Evolutionary conservation across 2,329 filamentous ascomycete genomes (phyloP), one percentile per base, ranked within the genome.

Genomic region (Fusarium pseudocircinatum): DNA sequence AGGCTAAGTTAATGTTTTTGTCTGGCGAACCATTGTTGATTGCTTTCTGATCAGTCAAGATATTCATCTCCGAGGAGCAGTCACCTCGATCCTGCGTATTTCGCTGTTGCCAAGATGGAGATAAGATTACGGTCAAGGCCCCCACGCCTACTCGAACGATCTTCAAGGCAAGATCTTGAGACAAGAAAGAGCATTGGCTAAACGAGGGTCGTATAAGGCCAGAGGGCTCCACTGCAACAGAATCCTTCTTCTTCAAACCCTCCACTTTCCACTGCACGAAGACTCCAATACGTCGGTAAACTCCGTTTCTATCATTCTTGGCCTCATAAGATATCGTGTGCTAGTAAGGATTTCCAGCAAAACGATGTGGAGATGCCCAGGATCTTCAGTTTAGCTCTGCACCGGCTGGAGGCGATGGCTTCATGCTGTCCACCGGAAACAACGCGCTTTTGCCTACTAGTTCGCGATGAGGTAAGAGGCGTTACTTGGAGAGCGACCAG

Each of bases 91-190:
- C 28, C 53, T 32, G 22, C 16, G 34, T 58, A 18, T 28, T 40
- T 59, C 50, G 34, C 43, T 32, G 8, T 50, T 54, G 26, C 42
- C n/a, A 50, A 54, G 36, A 57, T 43, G 39, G n/a, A 57, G 37
- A 20, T 50, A 26, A 47, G 56, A 67, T 52, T 44, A 42, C 42
- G 53, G 43, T 37, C 12, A 26, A 24, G 18, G 14, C 34, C 24
- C 66, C 60, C 67, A 54, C 54, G 36, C 40, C 32, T 26, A 22
- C 57, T 67, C 46, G 42, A 57, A 59, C 62, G 20, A 65, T 63
- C 13, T 54, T n/a, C 6, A 24, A 18, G 28, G 34, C 34, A 47
- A 36, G 43, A 18, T 16, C 32, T 37, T 37, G 22, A 18, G 42
- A 40, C 24, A 65, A 24, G 52, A 34, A 39, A 62, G 40, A 39